Conservation (phyloP, 352 stramenopile species). For the Phytophthora aleatoria region DNA sequence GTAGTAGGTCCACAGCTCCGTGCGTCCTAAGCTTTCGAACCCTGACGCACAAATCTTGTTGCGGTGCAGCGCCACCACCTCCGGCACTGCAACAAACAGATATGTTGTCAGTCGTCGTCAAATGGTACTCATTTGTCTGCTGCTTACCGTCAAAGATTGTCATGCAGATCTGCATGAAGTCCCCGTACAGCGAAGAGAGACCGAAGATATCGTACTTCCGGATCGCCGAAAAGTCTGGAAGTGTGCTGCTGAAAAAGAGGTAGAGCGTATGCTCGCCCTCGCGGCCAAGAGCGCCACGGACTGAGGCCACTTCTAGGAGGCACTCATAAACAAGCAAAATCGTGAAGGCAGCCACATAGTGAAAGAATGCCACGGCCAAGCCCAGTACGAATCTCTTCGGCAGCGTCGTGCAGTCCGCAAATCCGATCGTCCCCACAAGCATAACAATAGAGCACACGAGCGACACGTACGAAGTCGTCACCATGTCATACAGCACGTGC, state of each 20-base stretch:
- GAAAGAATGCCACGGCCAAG: slow-evolving; percentile 50
- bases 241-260: slow-evolving; percentile 74
- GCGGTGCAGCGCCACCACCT: slow-evolving; percentile 81
- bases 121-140: background rate
- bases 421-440: slow-evolving; percentile 61
- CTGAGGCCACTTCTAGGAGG: slow-evolving; percentile 74
- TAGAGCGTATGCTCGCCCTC: slow-evolving; percentile 79
- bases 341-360: slow-evolving; percentile 71
- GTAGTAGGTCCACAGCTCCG: slow-evolving; percentile 86
- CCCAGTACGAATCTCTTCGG: slow-evolving; percentile 63
- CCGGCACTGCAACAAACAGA: slow-evolving; percentile 52
- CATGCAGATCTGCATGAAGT: slow-evolving; percentile 79
- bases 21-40: slow-evolving; percentile 62
- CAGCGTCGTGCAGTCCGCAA: slow-evolving; percentile 76
- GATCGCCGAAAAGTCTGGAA: slow-evolving; percentile 74
- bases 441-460: slow-evolving; percentile 62
- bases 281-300: slow-evolving; percentile 60
- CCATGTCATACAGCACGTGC: slow-evolving; percentile 67
- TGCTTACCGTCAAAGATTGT: slow-evolving; percentile 83
- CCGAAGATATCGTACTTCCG: slow-evolving; percentile 71
- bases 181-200: slow-evolving; percentile 60
- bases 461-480: slow-evolving; percentile 79
- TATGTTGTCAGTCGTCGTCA: slow-evolving; percentile 9
- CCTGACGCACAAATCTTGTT: slow-evolving; percentile 82
- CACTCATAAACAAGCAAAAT: slow-evolving; percentile 83